Conservation (phyloP, 768 basidiomycete species). For the Pulveroboletus sp. region DNA sequence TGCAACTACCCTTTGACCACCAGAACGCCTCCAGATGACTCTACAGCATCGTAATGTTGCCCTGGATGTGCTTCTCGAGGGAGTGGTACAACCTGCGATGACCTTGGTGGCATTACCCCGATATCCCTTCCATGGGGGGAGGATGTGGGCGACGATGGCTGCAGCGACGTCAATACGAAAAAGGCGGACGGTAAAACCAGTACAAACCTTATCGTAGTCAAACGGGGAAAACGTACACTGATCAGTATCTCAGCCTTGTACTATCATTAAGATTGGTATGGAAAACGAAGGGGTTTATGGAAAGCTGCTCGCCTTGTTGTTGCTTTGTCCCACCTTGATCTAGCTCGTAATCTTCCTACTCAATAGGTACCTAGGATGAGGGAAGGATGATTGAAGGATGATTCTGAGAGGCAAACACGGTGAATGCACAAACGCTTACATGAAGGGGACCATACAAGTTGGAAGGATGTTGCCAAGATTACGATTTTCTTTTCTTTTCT, state of each 20-base stretch:
- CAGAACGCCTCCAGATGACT: neutral
- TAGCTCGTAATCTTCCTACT: neutral
- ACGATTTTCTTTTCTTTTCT: neutral
- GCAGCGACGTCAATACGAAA: neutral
- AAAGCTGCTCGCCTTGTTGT: neutral
- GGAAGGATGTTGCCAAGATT: neutral
- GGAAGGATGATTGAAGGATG: neutral
- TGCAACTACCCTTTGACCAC: neutral
- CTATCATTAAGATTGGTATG: too few relatives aligned
- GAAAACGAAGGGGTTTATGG: neutral
- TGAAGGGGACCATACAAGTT: constrained; percentile 1
- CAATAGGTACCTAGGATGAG: neutral
- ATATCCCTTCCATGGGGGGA: neutral
- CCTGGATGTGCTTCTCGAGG: neutral
- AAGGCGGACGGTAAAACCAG: neutral
- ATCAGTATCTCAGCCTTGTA: neutral
- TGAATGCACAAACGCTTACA: neutral
- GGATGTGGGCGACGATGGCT: neutral
- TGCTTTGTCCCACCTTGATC: neutral
- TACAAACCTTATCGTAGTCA: neutral
- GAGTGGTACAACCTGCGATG: neutral
- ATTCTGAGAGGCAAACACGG: neutral
- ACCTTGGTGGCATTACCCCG: neutral
- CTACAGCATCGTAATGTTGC: too few relatives aligned
- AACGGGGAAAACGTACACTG: neutral